Evolutionary conservation across 192 early-diverging fungal species (phyloP), one percentile per base, ranked within the genome.

Genomic region (Rhizophagus sp.): DNA sequence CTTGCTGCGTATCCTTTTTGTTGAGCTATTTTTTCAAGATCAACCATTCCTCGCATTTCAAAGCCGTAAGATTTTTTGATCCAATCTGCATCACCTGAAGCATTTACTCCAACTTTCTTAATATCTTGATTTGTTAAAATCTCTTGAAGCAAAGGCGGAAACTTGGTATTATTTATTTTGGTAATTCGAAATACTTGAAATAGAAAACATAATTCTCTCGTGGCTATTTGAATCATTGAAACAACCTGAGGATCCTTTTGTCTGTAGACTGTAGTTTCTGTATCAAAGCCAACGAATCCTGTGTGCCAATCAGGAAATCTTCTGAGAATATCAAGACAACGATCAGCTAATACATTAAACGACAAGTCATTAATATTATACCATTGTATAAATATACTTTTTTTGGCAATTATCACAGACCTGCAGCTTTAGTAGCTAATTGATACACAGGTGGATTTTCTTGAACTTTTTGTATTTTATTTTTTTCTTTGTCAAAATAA

Each of bases 141-240:
- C 11, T 75, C 63, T 49, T 76, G 78, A 27, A 86, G 66, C 17
- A 76, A 71, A 44, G 75, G 63, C 12, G 85, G 85, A 75, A 86
- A 86, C 24, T 82, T 61, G 17, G 27, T 33, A 12, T 11, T 25
- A 24, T 50, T 34, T 24, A 36, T 36, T 69, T 67, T 62, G 5
- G 67, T 79, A 44, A 86, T 84, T 52, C 81, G 62, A 78, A 80
- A 82, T 15, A 84, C 71, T 81, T 86, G 85, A 65, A 86, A 86
- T 65, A 86, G 62, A 62, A 86, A 73, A 61, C 85, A 86, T 8
- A 86, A 64, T 49, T 86, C 85, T 10, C 80, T 63, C 0, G 83
- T 84, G 7, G 85, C 85, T 34, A 86, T 83, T 68, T 86, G 85
- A 61, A 86, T 68, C 24, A 86, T 66, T 22, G 85, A 86, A 13